Base-by-base conservation (phyloP, 768 basidiomycete genomes). In the Leucocoprinus sp. region DNA sequence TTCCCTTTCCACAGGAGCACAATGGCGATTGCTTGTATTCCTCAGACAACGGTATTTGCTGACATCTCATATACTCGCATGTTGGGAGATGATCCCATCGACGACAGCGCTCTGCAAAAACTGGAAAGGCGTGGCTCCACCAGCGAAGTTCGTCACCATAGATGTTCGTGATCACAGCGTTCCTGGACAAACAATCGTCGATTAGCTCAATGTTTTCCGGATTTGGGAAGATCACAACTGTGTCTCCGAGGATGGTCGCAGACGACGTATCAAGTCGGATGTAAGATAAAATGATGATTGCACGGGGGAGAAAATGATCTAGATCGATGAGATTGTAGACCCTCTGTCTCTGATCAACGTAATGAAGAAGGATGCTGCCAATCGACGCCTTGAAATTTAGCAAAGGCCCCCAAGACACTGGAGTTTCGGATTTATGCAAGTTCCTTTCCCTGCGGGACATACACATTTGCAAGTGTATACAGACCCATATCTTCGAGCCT, bases 111-210 rank as follows among this genome's bases (percentile, higher is more conserved):
- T 80, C 80, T 2, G 66, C 67, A 22, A 75, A 52, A 5, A 63
- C 60, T 3, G 77, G 78, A 1, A 80, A 56, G 19, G 78, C 64
- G 44, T 70, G 62, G 37, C 71, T 70, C 80, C 77, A 81, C 1
- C 64, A 66, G 19, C 50, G 50, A 23, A 66, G 53, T 50, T 73
- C 73, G 9, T 63, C 67, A 2, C 55, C 53, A 4, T 44, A 52
- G 0, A 63, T 55, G 5, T 28, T 8, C 28, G 66, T 46, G 2
- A 38, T 37, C 43, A 62, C 43, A 12, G 33, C 15, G 17, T 26
- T 35, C 35, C 39, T 34, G n/a, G 35, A 19, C 21, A 62, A 29
- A 8, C 38, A 42, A 6, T 48, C 43, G 5, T 14, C 8, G 27
- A 64, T 52, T 1, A 55, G 36, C 0, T 34, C 17, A 48, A 62